Conservation (phyloP, 2,329 filamentous ascomycete species). For the Microdochium trichocladiopsis region DNA sequence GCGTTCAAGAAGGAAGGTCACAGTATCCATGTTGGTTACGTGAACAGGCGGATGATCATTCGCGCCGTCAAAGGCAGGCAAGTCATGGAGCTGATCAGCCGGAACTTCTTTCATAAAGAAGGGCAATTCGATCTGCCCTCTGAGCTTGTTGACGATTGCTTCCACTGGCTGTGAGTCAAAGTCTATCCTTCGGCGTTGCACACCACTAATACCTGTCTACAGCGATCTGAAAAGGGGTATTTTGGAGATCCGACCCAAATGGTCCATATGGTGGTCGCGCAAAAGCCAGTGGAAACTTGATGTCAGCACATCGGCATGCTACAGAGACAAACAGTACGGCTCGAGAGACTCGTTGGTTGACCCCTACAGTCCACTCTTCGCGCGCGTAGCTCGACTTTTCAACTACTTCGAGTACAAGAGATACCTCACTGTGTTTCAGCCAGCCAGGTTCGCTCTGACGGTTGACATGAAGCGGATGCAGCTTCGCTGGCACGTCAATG, state of each 20-base stretch:
- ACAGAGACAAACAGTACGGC: slow-evolving; percentile 1
- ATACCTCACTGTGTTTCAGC: slow-evolving; percentile 39
- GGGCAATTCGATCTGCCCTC: slow-evolving; percentile 39
- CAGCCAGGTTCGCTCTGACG: slow-evolving; percentile 17
- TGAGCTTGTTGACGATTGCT: slow-evolving; percentile 40
- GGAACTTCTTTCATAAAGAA: slow-evolving; percentile 16
- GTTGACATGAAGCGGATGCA: slow-evolving; percentile 46
- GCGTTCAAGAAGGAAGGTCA: slow-evolving; percentile 24
- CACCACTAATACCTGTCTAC: background rate
- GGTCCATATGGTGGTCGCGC: slow-evolving; percentile 17
- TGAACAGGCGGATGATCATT: slow-evolving; percentile 31
- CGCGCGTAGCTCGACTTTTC: slow-evolving; percentile 35
- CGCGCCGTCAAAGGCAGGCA: slow-evolving; percentile 21
- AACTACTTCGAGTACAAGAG: slow-evolving; percentile 35
- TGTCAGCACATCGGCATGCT: slow-evolving; percentile 10
- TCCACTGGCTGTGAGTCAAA: slow-evolving; percentile 49
- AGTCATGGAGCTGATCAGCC: slow-evolving; percentile 26
- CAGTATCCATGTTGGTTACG: slow-evolving; percentile 48
- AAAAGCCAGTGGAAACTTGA: slow-evolving; percentile 26
- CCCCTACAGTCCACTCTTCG: slow-evolving; percentile 32
- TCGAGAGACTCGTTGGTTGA: slow-evolving; percentile 33
- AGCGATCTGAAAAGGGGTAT: slow-evolving; percentile 17
- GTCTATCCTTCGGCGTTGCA: no score
- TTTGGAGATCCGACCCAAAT: slow-evolving; percentile 43
- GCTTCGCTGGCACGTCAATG: slow-evolving; percentile 44